Evolutionary conservation across 495 filamentous ascomycete species (phyloP).

Genomic region (Aspergillus nidulans): DNA sequence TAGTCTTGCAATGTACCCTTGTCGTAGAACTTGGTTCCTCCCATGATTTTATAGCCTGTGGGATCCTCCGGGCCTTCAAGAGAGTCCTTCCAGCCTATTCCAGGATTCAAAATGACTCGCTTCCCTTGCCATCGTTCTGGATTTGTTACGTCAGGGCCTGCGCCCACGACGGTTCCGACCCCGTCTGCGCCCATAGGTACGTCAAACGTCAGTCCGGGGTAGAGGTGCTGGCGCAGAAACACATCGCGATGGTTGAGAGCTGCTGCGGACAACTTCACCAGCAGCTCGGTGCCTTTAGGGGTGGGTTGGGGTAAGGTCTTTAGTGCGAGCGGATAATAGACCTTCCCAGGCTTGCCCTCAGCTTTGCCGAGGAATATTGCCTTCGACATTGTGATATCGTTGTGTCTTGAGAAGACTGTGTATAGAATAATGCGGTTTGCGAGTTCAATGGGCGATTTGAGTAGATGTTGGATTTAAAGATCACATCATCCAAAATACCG

Average conservation of each 20-base stretch:
- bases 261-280: constrained; percentile 66
- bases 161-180: constrained; percentile 61
- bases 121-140: constrained; percentile 53
- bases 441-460: neutral
- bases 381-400: constrained; percentile 47
- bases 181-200: constrained; percentile 77
- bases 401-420: neutral
- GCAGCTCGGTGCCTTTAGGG: constrained; percentile 59
- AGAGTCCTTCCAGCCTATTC: constrained; percentile 65
- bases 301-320: constrained; percentile 54
- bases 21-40: constrained; percentile 58
- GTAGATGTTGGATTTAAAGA: neutral
- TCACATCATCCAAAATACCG: constrained; percentile 3
- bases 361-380: constrained; percentile 47
- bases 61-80: constrained; percentile 69
- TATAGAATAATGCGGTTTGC: neutral
- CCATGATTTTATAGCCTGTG: constrained; percentile 62
- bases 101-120: constrained; percentile 70
- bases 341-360: constrained; percentile 63
- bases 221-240: constrained; percentile 87
- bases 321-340: constrained; percentile 67
- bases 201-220: constrained; percentile 75
- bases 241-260: constrained; percentile 90
- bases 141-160: constrained; percentile 50
- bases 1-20: constrained; percentile 70